phyloP scores from a whole-genome alignment of 2,329 filamentous ascomycete genomes.

The Thielaviopsis ethacetica region DNA sequence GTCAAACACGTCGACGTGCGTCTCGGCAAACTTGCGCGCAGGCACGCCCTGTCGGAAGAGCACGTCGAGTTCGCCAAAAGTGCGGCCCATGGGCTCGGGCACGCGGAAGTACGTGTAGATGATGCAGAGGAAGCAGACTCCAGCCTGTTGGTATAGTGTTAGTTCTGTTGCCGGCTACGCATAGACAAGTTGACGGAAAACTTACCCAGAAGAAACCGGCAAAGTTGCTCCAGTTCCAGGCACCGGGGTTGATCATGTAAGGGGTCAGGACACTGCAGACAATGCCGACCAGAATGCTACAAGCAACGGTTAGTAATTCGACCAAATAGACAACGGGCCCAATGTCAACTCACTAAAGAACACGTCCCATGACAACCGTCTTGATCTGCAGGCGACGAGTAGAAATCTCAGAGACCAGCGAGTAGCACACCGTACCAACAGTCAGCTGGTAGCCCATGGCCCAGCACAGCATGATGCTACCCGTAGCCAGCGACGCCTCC shows the following conservation, averaged over 20 bases:
- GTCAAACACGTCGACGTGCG: constrained; percentile 12
- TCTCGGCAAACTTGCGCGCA: constrained; percentile 22
- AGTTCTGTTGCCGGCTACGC: too few relatives aligned
- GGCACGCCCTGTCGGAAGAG: constrained; percentile 24
- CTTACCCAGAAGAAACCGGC: constrained; percentile 72
- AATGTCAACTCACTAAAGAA: constrained; percentile 45
- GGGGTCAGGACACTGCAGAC: constrained; percentile 68
- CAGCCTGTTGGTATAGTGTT: constrained; percentile 20
- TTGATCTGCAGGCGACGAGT: constrained; percentile 77
- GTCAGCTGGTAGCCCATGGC: constrained; percentile 72
- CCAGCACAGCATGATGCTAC: constrained; percentile 73
- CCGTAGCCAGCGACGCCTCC: constrained; percentile 56
- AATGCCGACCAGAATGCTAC: constrained; percentile 63
- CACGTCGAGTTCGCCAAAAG: constrained; percentile 28
- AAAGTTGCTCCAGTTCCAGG: constrained; percentile 79
- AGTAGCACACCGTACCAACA: constrained; percentile 81
- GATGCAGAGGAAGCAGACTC: constrained; percentile 26
- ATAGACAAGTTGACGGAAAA: background rate
- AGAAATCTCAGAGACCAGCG: constrained; percentile 70
- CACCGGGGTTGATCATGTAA: constrained; percentile 79
- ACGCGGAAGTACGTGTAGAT: constrained; percentile 35
- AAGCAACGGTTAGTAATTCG: constrained; percentile 5
- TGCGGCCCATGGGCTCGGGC: constrained; percentile 35
- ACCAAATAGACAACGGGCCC: background rate
- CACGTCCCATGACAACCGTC: constrained; percentile 73